Base-by-base conservation (phyloP, 2,329 filamentous ascomycete species). In the Trichoderma sp. region DNA sequence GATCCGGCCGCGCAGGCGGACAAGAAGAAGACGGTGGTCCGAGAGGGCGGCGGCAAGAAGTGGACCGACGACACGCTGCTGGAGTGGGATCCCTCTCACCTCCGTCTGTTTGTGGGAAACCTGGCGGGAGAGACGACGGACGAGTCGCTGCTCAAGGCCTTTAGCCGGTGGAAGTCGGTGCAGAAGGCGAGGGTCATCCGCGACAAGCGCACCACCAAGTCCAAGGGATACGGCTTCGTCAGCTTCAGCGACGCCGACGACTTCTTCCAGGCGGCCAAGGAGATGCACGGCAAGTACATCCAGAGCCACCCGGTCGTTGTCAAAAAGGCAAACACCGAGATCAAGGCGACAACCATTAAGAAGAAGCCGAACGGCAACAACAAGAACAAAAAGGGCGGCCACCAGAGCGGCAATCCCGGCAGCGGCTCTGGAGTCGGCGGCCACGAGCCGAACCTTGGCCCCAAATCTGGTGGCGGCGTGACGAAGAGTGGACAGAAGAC, bases 231-330 rank as follows among this genome's bases (percentile, higher is more conserved):
- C 75, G 95, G 95, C 3, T 99, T 99, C 74, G 93, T 99, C 64
- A 95, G 92, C 77, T 98, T 99, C 79, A 90, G 89, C 72, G 91
- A 97, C 74, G 91, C 93, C 34, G 95, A 99, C 76, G 93, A 97
- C 74, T 98, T 96, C 76, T 98, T 99, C 82, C 88, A 92, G 72
- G 94, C 95, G 1, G 94, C 93, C 72, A 93, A 95, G 79, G 94
- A 98, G 80, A 98, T 98, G 95, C 91, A 97, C 73, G 93, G 93
- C 71, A 98, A 99, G 80, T 99, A 99, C 78, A 98, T 99, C 74
- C 94, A 96, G 72, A 97, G 93, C 76, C 95, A 98, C 77, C 95
- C 95, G 0, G 91, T 97, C 30, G 82, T 91, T 28, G 85, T 98
- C 70, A 89, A 91, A 77, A 91, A 95, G 76, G 92, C 91, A 69